These are phyloP conservation scores for Acer campestre DNA, from an alignment of 345 rosid species.

Conservation along the genomic window DNA sequence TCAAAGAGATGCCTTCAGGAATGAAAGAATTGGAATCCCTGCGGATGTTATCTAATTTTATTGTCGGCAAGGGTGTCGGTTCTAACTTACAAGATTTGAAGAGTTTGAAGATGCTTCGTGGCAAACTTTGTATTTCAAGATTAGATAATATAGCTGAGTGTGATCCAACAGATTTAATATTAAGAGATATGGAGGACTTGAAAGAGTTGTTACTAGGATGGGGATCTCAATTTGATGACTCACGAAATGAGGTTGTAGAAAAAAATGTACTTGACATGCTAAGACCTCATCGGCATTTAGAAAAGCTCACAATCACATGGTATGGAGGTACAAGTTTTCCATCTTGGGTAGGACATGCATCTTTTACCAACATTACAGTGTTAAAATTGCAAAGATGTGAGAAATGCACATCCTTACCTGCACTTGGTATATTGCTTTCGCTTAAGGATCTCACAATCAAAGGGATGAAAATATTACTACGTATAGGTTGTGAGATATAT, in stretches of 20 bases:
- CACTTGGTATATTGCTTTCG: neutral
- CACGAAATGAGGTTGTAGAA: neutral
- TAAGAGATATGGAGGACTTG: neutral
- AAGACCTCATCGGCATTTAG: neutral
- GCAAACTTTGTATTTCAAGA: too few relatives aligned
- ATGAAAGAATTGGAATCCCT: too few relatives aligned
- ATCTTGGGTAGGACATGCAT: slow-evolving; percentile 9
- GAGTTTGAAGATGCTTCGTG: too few relatives aligned
- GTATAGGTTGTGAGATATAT: neutral
- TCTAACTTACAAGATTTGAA: too few relatives aligned
- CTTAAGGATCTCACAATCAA: slow-evolving; percentile 7
- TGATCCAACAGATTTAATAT: too few relatives aligned
- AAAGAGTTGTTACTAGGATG: neutral
- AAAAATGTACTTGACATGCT: neutral
- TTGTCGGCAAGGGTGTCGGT: too few relatives aligned
- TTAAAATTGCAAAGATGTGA: neutral
- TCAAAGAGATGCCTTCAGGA: too few relatives aligned
- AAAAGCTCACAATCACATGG: neutral
- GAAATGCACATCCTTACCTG: neutral
- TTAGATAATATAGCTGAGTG: too few relatives aligned
- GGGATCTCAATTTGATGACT: neutral
- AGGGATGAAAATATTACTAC: neutral
- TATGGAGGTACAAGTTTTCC: neutral
- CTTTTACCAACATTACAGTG: neutral
- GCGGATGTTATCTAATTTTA: too few relatives aligned